Conservation (phyloP, 2,329 filamentous ascomycete species). For the Chaetomium globosum region DNA sequence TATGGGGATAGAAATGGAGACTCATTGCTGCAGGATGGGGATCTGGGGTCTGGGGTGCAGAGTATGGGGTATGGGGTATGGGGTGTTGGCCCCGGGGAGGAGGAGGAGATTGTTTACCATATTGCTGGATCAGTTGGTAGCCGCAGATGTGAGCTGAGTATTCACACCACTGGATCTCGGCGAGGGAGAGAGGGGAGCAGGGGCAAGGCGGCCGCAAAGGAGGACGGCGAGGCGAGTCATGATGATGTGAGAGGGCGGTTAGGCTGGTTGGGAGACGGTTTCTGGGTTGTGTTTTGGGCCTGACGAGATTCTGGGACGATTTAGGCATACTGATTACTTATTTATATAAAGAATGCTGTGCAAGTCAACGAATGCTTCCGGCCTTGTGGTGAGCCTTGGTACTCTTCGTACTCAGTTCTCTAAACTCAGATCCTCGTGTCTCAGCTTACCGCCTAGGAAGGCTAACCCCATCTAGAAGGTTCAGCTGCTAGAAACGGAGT, state of each 20-base stretch:
- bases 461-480: neutral
- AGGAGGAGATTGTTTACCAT: neutral
- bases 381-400: neutral
- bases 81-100: neutral
- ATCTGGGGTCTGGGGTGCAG: neutral
- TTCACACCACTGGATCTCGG: slow-evolving; percentile 11
- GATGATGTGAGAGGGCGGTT: neutral
- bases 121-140: slow-evolving; percentile 10
- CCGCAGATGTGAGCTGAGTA: slow-evolving; percentile 12
- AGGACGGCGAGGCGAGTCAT: neutral
- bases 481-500: neutral
- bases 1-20: neutral
- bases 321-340: neutral
- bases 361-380: no score
- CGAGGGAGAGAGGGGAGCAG: neutral
- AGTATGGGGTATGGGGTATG: neutral
- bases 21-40: neutral
- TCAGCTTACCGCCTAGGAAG: no score
- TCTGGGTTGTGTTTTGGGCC: neutral
- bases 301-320: neutral
- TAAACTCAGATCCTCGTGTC: neutral
- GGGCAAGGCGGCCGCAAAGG: neutral
- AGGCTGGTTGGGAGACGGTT: neutral
- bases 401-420: neutral
- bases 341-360: no score